Conservation (phyloP, 345 rosid genomes). For the Euphorbia peplus region DNA sequence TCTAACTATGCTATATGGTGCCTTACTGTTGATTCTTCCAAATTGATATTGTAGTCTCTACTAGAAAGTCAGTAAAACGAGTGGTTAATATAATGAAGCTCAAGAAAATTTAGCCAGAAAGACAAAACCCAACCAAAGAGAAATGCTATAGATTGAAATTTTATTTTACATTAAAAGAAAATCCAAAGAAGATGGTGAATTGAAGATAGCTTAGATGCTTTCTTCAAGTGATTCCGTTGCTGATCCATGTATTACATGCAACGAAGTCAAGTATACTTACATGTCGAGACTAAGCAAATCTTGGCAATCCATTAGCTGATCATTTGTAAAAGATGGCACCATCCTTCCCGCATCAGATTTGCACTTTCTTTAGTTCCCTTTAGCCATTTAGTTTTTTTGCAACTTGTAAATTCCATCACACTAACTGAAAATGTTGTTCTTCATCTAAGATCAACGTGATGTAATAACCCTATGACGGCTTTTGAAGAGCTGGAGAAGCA, state of each 20-base stretch:
- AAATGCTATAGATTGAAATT: not conserved
- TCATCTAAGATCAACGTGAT: slow-evolving; percentile 14
- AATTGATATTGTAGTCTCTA: not conserved
- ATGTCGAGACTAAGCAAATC: not conserved
- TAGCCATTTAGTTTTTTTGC: not conserved
- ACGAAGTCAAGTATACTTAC: not conserved
- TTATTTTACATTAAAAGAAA: not conserved
- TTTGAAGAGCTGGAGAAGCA: not conserved
- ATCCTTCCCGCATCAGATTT: not conserved
- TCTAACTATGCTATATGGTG: too few relatives aligned
- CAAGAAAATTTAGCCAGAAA: not conserved
- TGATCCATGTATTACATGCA: not conserved
- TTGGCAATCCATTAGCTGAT: too few relatives aligned
- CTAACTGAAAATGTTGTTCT: slow-evolving; percentile 32
- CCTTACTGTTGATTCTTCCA: not conserved
- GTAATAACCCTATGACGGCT: not conserved
- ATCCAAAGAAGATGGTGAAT: not conserved
- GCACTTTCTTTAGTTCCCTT: not conserved
- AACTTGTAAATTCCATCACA: slow-evolving; percentile 11
- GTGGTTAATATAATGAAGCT: not conserved
- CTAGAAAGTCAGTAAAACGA: not conserved
- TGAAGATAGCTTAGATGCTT: not conserved
- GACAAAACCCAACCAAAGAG: not conserved
- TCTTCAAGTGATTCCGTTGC: not conserved
- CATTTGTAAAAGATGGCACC: not conserved